Evolutionary conservation across 495 filamentous ascomycete genomes (phyloP), one percentile per base, ranked within the genome.

Genomic region (Massariosphaeria phaeospora): DNA sequence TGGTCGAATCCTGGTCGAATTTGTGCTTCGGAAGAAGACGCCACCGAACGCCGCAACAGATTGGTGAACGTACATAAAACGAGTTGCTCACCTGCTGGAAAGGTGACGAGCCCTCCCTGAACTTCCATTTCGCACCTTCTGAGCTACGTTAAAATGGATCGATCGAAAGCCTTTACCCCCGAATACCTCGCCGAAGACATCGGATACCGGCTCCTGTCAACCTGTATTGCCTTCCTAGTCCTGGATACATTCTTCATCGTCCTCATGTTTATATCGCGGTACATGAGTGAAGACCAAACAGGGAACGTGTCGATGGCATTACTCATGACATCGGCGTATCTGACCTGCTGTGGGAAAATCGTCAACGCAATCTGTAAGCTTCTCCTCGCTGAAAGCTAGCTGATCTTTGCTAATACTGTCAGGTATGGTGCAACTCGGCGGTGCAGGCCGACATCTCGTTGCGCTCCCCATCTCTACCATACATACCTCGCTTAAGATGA

Each of bases 371-470:
- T 57, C 20, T 21, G 54, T 57, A 44, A 0, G 54, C 25, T 2
- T 27, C 9, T 44, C 52, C 21, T 15, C 18, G 18, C 23, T 3
- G 2, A 21, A 2, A 8, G 17, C 31, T 24, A 48, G 7, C 18
- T 23, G 21, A 10, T 17, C 8, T 15, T 24, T 48, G 15, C 34
- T 30, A n/a, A 23, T 26, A 1, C 45, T 31, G 30, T 20, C 17
- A 57, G 54, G 43, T 2, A 50, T 51, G 45, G n/a, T 57, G 6
- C 9, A 44, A 2, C 33, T 57, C 17, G 54, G 54, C 9, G 54
- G 54, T 8, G 35, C 46, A 17, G 54, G 54, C 11, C 45, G 31
- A 3, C 54, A 57, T 20, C 34, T 50, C 7, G 1, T 17, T 12
- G 24, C 54, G 2, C 45, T 50, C 36, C 11, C 35, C 1, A 21